Base-by-base conservation (phyloP, 805 yeast genomes). In the Kodamaea restingae region DNA sequence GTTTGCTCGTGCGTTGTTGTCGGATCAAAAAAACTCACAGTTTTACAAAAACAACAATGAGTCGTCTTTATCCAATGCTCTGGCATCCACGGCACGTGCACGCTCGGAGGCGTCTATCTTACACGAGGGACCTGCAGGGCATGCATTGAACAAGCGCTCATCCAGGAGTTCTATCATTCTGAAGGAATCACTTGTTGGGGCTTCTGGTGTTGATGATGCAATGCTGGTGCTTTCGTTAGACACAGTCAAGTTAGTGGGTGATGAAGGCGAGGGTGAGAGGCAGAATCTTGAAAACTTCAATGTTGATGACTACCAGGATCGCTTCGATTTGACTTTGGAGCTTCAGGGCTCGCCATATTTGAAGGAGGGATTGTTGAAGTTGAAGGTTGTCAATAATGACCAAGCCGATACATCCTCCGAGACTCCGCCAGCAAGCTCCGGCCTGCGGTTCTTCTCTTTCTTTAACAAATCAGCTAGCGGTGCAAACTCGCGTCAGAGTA, bases 291-390 rank as follows among this genome's bases (percentile, higher is more conserved):
- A 67, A 35, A 56, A 63, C 39, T 69, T 68, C 36, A 57, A 66
- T 44, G 61, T 63, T 11, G 58, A 61, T 29, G 66, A 67, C 40
- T 69, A 59, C 50, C 72, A 68, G 47, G 75, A 66, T 46, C 71
- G 71, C 22, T 72, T 70, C 42, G 88, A 82, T 56, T 68, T 75
- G 46, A 75, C 75, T 27, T 63, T 82, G 41, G 88, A 81, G 51
- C 64, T 78, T 33, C 71, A 72, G 38, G 91, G 91, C 1, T 79
- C 90, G 1, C 91, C 93, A 1, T 84, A 86, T 78, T 70, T 80
- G 41, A 81, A 84, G 53, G 91, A 84, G 60, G 91, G 93, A 1
- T 51, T 84, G 26, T 64, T 80, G 47, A 67, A 73, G 45, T 57
- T 66, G 49, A 61, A 58, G 42, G 58, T 65, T 18, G 46, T 56